Base-by-base conservation (phyloP, 75 land plant species). In the Cupressus sempervirens region DNA sequence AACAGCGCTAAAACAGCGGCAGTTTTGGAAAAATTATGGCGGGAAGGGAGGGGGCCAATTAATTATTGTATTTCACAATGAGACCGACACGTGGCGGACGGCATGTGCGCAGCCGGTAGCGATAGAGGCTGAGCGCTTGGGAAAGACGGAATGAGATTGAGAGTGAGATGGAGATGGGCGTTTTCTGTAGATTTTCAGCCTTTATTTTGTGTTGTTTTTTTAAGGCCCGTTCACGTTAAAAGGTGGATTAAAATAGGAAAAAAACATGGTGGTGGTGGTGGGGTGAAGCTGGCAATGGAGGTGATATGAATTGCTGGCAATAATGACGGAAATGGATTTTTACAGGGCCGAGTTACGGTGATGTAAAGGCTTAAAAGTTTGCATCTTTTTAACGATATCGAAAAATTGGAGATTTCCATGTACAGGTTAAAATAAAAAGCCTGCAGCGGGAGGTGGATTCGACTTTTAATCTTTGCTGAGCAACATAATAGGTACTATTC, bases 241-340 rank as follows among this genome's bases (percentile, higher is more conserved):
- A 23, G 23, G 67, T 23, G 26, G 7, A 62, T 62, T 50, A 62
- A 56, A 56, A 56, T 18, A 0, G 73, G 29, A n/a, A 26, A 2
- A 70, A 32, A 32, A 70, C 13, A 70, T 32, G 32, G 35, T 70
- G 74, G 35, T n/a, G 29, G 45, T 20, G 81, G 48, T 79, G 48
- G 81, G 48, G 45, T 40, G 81, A 79, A 79, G 48, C 46, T 79
- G 81, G 81, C 48, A 79, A 77, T 75, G 80, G 46, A 40, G 40
- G 43, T 77, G 43, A 9, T 23, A 6, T 2, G 3, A 43, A 38
- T 76, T 18, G 18, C 68, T 20, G 81, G 45, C 18, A 43, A 26
- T 23, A 46, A 70, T 30, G 35, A 70, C 32, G 74, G 74, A 20
- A 7, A 26, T n/a, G 72, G 30, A 54, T 62, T 62, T 62, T 62